Percentiles rank a stretch among this genome's conserved stretches.
Conservation (phyloP, 352 stramenopile genomes). For the Pythium brassicae region DNA sequence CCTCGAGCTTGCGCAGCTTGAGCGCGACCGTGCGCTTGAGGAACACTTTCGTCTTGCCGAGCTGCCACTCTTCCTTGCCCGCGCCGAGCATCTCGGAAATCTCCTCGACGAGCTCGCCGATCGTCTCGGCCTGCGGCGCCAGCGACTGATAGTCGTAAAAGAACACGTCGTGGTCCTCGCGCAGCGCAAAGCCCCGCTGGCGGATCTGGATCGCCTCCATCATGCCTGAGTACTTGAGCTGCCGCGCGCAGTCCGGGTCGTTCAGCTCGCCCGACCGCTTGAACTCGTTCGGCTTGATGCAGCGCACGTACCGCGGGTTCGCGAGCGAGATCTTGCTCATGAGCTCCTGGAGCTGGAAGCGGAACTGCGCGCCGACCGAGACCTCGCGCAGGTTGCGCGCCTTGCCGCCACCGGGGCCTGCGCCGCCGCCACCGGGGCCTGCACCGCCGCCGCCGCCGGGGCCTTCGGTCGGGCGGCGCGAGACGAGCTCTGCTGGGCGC, state of each 20-base stretch:
- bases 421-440: slow-evolving; percentile 15
- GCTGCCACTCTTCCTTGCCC: slow-evolving; percentile 86
- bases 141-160: slow-evolving; percentile 90
- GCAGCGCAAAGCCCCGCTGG: slow-evolving; percentile 82
- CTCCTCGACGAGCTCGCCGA: slow-evolving; percentile 76
- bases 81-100: slow-evolving; percentile 84
- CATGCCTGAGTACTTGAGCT: slow-evolving; percentile 91
- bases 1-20: slow-evolving; percentile 80
- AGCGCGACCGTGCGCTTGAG: slow-evolving; percentile 74
- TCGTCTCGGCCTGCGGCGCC: slow-evolving; percentile 77
- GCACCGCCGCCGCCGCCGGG: slow-evolving; percentile 12
- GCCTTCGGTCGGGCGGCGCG: slow-evolving; percentile 45
- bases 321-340: slow-evolving; percentile 88
- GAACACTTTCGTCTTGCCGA: slow-evolving; percentile 88
- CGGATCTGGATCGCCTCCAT: slow-evolving; percentile 91
- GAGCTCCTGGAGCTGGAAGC: slow-evolving; percentile 84
- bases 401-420: slow-evolving; percentile 57
- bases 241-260: slow-evolving; percentile 75
- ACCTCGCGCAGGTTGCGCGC: slow-evolving; percentile 83
- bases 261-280: slow-evolving; percentile 79
- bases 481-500: slow-evolving; percentile 57
- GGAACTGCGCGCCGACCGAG: slow-evolving; percentile 85
- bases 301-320: slow-evolving; percentile 86
- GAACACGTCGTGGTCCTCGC: slow-evolving; percentile 88
- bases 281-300: slow-evolving; percentile 87